Conservation (phyloP, 352 stramenopile species). For the Phytophthora macrochlamydospora region DNA sequence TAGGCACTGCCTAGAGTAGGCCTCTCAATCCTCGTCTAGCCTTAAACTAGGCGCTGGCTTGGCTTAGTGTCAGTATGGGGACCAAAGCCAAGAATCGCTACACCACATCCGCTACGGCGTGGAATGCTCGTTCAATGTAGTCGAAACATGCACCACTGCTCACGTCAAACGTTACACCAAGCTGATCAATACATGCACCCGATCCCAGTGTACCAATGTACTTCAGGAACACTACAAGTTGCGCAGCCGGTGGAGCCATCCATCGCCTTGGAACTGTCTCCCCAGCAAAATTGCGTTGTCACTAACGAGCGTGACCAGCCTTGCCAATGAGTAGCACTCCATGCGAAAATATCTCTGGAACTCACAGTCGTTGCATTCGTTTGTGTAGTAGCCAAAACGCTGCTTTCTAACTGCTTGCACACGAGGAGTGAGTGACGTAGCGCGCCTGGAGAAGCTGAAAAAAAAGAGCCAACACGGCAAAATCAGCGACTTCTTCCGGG, state of each 20-base stretch:
- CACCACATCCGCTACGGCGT: background rate
- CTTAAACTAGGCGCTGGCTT: background rate
- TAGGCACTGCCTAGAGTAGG: too few species aligned
- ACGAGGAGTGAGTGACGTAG: background rate
- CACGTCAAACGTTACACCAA: background rate
- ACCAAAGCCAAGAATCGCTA: background rate
- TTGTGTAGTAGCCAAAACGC: background rate
- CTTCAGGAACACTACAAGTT: background rate
- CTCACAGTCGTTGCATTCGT: background rate
- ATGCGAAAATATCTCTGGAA: slow-evolving; percentile 2
- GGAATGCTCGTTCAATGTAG: background rate
- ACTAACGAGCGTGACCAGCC: background rate
- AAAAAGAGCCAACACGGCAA: background rate
- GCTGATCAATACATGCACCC: background rate
- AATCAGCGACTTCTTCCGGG: background rate
- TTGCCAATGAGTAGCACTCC: background rate
- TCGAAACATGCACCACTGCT: background rate
- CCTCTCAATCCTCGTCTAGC: too few species aligned
- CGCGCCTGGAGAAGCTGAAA: background rate
- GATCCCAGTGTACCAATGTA: background rate
- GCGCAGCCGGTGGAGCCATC: background rate
- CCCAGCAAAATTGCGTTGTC: background rate
- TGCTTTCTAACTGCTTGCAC: background rate
- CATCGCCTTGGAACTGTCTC: background rate
- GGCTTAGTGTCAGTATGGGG: background rate